Conservation (phyloP, 495 filamentous ascomycete species). For the Chaetomidium leptoderma region DNA sequence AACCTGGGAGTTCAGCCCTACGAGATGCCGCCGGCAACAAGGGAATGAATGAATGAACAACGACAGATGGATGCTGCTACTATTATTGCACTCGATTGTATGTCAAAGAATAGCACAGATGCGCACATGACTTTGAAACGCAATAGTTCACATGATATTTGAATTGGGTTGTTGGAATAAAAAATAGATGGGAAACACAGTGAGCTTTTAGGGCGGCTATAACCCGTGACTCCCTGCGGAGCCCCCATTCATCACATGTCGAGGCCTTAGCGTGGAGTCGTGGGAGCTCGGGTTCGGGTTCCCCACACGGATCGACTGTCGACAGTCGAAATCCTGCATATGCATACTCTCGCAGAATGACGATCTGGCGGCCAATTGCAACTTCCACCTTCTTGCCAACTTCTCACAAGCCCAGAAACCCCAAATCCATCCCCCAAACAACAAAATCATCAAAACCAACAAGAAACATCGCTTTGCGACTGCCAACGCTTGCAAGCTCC, state of each 20-base stretch:
- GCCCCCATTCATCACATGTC: too few species aligned
- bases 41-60: too few species aligned
- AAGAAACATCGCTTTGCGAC: background rate
- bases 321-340: background rate
- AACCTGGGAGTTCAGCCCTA: conserved; percentile 23
- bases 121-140: background rate
- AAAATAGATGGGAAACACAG: background rate
- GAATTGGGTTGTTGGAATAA: too few species aligned
- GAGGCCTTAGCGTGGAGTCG: too few species aligned
- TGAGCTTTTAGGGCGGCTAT: too few species aligned
- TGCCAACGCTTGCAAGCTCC: background rate
- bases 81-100: too few species aligned
- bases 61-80: background rate
- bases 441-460: background rate
- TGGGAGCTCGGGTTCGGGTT: too few species aligned
- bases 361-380: background rate
- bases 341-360: background rate
- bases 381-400: background rate
- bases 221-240: too few species aligned
- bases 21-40: conserved; percentile 5
- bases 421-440: background rate
- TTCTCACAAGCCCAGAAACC: background rate
- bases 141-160: too few species aligned
- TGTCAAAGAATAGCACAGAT: background rate
- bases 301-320: background rate